Base-by-base conservation (phyloP, 768 basidiomycete genomes). In the Auricularia sp. region DNA sequence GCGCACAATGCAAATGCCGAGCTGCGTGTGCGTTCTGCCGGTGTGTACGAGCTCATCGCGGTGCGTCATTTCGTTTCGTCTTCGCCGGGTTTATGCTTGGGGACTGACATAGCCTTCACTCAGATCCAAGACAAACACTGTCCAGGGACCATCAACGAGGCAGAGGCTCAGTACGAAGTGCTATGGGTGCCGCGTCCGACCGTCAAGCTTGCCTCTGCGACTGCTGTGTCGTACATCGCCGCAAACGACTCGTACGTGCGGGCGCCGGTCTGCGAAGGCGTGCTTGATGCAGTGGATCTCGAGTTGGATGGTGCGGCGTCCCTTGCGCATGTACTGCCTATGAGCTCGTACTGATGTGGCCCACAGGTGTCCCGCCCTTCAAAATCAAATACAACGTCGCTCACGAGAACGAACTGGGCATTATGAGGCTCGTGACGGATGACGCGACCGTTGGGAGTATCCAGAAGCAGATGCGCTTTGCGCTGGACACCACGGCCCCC, bases 361-460 rank as follows among this genome's bases (percentile, higher is more conserved):
- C 18, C 53, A 34, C 69, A 90, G 94, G 94, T 61, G 85, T 87
- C 23, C 87, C 92, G n/a, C 94, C 94, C 0, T 98, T 95, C 83
- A 88, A 96, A 72, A 86, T 96, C 67, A 87, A 84, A 82, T 97
- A 95, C 74, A 90, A 91, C 68, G 84, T 93, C 63, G 91, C 88
- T 1, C 82, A 84, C 71, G 81, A 86, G 62, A 81, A 78, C 62
- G 88, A 87, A 8, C 77, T 78, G 18, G 88, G 90, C 3, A 87
- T 84, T 5, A 88, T 85, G 1, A 84, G 79, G 66, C 79, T 92
- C 59, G 76, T 90, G 36, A 10, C 56, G 23, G 89, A 87, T 64
- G 88, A 91, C 67, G 87, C 88, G 1, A 86, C 84, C 1, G 88
- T 93, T 77, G 91, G 87, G 74, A 92, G 91, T 71, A 91, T 93